Evolutionary conservation across 2,329 filamentous ascomycete genomes (phyloP).

Genomic region (Alternaria sp.): DNA sequence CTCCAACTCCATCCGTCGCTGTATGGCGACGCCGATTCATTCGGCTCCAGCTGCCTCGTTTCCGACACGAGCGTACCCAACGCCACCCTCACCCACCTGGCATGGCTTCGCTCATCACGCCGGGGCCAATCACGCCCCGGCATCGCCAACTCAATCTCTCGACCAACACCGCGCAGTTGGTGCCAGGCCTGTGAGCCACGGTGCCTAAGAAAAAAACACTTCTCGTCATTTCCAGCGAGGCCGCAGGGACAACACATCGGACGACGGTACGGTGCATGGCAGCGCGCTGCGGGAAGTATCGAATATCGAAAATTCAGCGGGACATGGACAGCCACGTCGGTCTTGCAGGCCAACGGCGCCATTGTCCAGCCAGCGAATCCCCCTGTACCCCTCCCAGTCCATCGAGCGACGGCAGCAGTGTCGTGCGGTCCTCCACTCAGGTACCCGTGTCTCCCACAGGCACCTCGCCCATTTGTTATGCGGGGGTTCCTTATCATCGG

Average conservation of each 20-base stretch:
- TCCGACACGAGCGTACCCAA: slow-evolving; percentile 12
- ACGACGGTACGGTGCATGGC: slow-evolving; percentile 18
- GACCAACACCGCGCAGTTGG: slow-evolving; percentile 18
- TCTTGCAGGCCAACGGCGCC: slow-evolving; percentile 27
- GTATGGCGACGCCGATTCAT: neutral
- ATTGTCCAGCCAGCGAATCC: slow-evolving; percentile 19
- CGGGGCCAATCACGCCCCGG: slow-evolving; percentile 17
- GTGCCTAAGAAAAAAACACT: neutral
- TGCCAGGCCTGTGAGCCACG: slow-evolving; percentile 7
- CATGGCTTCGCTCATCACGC: slow-evolving; percentile 22
- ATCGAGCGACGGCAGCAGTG: neutral
- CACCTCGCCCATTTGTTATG: neutral
- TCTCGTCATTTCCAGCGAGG: neutral
- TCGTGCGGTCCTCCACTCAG: slow-evolving; percentile 22
- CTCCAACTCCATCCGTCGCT: neutral
- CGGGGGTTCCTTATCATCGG: slow-evolving; percentile 2
- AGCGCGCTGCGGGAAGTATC: slow-evolving; percentile 23
- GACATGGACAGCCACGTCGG: slow-evolving; percentile 41
- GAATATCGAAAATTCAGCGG: slow-evolving; percentile 17
- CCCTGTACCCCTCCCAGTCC: slow-evolving; percentile 19
- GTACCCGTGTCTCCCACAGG: slow-evolving; percentile 19
- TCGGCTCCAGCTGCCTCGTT: slow-evolving; percentile 17
- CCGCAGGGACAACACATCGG: slow-evolving; percentile 23
- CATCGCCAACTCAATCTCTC: slow-evolving; percentile 23
- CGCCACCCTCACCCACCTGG: slow-evolving; percentile 11